Conservation (phyloP, 176 grass and related monocot genomes). For the Tuctoria greenei region DNA sequence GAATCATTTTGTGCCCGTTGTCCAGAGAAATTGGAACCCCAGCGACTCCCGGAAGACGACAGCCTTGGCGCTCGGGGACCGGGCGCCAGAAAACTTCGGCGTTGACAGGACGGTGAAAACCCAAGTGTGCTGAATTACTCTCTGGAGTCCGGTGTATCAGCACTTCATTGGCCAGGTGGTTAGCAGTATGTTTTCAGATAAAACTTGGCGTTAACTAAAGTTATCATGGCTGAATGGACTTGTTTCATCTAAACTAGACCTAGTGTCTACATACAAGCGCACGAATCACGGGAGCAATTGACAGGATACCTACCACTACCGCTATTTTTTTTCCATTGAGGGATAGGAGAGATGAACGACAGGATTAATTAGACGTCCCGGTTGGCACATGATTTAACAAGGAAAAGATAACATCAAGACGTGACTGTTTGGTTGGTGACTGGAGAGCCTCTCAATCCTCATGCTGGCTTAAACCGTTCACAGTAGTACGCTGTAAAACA, state of each 20-base stretch:
- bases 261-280: slow-evolving; percentile 20
- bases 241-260: neutral
- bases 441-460: neutral
- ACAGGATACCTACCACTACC: slow-evolving; percentile 39
- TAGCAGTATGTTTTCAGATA: neutral
- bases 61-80: neutral
- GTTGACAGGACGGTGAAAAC: neutral
- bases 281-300: slow-evolving; percentile 27
- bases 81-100: neutral
- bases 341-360: neutral
- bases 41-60: neutral
- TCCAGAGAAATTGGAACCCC: neutral
- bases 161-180: slow-evolving; percentile 8
- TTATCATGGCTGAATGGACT: neutral
- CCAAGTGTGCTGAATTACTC: neutral
- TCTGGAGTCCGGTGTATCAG: neutral
- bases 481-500: too few species aligned
- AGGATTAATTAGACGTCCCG: slow-evolving; percentile 8
- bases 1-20: neutral
- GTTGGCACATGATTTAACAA: neutral
- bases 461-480: too few species aligned
- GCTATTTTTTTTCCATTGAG: neutral
- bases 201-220: neutral
- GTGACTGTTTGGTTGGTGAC: neutral
- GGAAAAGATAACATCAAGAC: neutral